Evolutionary conservation across 2,329 filamentous ascomycete genomes (phyloP).

Genomic region (Rachicladosporium sp.): DNA sequence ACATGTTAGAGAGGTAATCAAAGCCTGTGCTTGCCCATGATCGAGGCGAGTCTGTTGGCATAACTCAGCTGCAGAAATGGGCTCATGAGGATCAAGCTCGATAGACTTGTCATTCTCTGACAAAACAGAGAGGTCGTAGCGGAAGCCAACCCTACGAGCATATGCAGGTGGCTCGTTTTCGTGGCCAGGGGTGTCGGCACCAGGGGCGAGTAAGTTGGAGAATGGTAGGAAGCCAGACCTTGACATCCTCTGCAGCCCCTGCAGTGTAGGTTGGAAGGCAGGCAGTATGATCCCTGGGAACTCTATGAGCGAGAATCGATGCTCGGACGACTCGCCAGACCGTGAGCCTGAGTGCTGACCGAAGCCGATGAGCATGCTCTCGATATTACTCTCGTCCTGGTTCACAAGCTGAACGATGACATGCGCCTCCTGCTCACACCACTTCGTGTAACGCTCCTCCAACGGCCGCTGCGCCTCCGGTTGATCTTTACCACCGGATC

Average conservation of each 20-base stretch:
- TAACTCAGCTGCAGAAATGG: slow-evolving; percentile 19
- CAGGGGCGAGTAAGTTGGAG: slow-evolving; percentile 18
- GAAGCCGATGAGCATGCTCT: slow-evolving; percentile 1
- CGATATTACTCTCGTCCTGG: slow-evolving; percentile 1
- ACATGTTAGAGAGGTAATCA: slow-evolving; percentile 41
- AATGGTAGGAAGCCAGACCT: slow-evolving; percentile 19
- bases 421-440: neutral
- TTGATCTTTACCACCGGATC: neutral
- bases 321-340: neutral
- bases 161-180: slow-evolving; percentile 40
- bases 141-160: slow-evolving; percentile 36
- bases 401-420: slow-evolving; percentile 3
- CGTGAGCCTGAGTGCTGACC: neutral
- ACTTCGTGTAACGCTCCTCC: slow-evolving; percentile 1
- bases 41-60: slow-evolving; percentile 38
- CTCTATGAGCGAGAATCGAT: slow-evolving; percentile 37
- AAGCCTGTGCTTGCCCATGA: slow-evolving; percentile 34
- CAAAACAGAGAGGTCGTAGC: slow-evolving; percentile 31
- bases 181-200: slow-evolving; percentile 7
- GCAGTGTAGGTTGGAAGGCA: slow-evolving; percentile 45
- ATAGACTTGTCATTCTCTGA: slow-evolving; percentile 9
- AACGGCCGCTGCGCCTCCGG: neutral
- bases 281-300: slow-evolving; percentile 49
- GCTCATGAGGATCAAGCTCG: slow-evolving; percentile 10
- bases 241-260: slow-evolving; percentile 43